These are phyloP conservation scores for Meyerozyma elateridarum DNA, from an alignment of 1,139 yeast species.

Conservation along the genomic window DNA sequence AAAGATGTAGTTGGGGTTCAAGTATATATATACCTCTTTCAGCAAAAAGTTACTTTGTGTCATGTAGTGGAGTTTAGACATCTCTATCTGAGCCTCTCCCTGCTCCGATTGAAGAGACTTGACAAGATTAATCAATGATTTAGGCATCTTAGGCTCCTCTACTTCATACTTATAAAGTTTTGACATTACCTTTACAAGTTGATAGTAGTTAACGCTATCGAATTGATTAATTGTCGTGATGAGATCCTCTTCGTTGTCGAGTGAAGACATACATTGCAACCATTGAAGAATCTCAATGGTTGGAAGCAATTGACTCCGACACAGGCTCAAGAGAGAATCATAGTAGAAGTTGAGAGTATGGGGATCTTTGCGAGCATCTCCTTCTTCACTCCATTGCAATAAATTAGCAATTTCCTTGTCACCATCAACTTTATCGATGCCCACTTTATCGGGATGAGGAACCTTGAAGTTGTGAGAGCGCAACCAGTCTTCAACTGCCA, in stretches of 20 bases:
- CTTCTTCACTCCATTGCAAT: constrained; percentile 12
- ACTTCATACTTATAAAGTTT: constrained; percentile 83
- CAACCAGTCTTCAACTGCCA: constrained; percentile 91
- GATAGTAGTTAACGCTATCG: constrained; percentile 61
- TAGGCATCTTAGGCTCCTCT: constrained; percentile 61
- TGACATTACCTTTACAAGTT: constrained; percentile 58
- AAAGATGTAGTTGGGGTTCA: constrained; percentile 46
- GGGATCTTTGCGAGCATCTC: constrained; percentile 19
- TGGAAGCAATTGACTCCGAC: constrained; percentile 66
- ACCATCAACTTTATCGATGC: constrained; percentile 21
- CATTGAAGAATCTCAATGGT: constrained; percentile 80
- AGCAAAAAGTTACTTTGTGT: constrained; percentile 37
- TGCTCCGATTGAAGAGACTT: constrained; percentile 32
- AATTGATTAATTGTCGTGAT: constrained; percentile 54
- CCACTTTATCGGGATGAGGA: constrained; percentile 33
- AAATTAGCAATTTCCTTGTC: constrained; percentile 20
- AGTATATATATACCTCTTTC: constrained; percentile 40
- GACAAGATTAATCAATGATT: constrained; percentile 35
- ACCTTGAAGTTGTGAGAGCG: constrained; percentile 68
- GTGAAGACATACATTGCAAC: constrained; percentile 76
- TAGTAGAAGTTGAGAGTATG: constrained; percentile 43
- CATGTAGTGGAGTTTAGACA: constrained; percentile 35
- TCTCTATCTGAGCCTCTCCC: constrained; percentile 35
- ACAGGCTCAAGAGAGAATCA: constrained; percentile 52
- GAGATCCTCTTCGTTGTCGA: constrained; percentile 52